Evolutionary conservation across 495 filamentous ascomycete genomes (phyloP), one percentile per base, ranked within the genome.

Genomic region (Niebla homalea): DNA sequence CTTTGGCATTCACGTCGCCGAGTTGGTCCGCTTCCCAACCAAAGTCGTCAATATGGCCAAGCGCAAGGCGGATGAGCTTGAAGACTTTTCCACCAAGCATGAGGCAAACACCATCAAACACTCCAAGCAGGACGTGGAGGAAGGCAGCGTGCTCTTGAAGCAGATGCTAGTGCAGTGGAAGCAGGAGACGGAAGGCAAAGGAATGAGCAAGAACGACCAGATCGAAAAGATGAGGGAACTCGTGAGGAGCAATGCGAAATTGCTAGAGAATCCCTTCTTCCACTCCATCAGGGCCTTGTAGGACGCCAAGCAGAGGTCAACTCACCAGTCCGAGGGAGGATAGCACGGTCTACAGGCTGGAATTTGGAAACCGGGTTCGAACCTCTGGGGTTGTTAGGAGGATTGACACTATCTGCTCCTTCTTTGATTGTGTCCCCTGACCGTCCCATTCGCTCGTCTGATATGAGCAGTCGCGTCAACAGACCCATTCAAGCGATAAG

Each of bases 31-130:
- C n/a, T 99, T 99, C 72, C 92, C 92, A 2, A 79, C 85, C 47
- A 99, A 97, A 67, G 92, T 99, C 5, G 85, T 99, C 48, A 88
- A 88, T 58, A 99, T 97, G 92, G 92, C 92, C 22, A 94, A 93
- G 68, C 79, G 92, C 53, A 97, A 97, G 68, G 92, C 92, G 1
- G 92, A 95, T 63, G 92, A 99, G 72, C 73, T 99, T 16, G 92
- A 99, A 65, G 92, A 98, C 63, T 98, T 98, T 0, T 80, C 80
- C 46, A 65, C 70, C 0, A 81, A 86, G 59, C 76, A 80, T 59
- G 83, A 79, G 36, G 71, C 76, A 11, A 62, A 65, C 2, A 56
- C 69, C 19, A 67, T 78, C 15, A 69, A 77, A 49, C 83, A 88
- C 60, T 81, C 75, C 45, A 88, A 86, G 57, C 76, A 88, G 59